Base-by-base conservation (phyloP, 352 stramenopile species). In the Pythium dissotocum region DNA sequence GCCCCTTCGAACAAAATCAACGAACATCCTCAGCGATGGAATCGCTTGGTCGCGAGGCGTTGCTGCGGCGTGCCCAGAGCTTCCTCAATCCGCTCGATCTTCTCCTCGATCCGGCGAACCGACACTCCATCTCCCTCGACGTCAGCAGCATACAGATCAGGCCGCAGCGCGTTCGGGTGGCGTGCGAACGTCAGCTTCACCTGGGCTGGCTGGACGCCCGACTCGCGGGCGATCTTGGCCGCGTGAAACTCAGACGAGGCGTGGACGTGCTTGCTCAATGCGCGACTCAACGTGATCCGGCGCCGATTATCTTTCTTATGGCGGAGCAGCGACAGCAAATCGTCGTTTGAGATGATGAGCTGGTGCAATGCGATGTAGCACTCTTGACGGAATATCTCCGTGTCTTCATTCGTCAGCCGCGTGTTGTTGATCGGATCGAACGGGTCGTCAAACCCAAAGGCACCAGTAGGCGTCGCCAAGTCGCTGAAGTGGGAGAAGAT, bases 1-100 rank as follows among this genome's bases (percentile, higher is more conserved):
- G 86, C 86, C 24, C 86, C 86, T 63, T 94, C 86, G 66, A 92
- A 90, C n/a, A 93, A 67, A 44, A 94, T 33, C 61, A 93, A 70
- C 16, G 70, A 82, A 33, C 84, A 82, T 13, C 83, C 83, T 70
- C 88, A 79, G 24, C 78, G 84, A 33, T 93, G 82, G 38, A 87
- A 89, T 26, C 70, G 76, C 24, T 71, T 52, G 2, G 82, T 85
- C 5, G 79, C 80, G 9, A 74, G 70, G 33, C 76, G 77, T 8
- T 72, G 30, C 52, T 81, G 75, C 9, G 77, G 76, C n/a, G 80
- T 65, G 0, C 86, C 86, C 18, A 94, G 76, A 28, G 91, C 81
- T 40, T 90, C 70, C 56, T 94, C 84, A 36, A 87, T 85, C 38
- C 65, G 73, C 28, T 85, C 77, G 21, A 92, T 80, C 12, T 88